Base-by-base conservation (phyloP, 2,329 filamentous ascomycete genomes). In the Penicillium sp. region DNA sequence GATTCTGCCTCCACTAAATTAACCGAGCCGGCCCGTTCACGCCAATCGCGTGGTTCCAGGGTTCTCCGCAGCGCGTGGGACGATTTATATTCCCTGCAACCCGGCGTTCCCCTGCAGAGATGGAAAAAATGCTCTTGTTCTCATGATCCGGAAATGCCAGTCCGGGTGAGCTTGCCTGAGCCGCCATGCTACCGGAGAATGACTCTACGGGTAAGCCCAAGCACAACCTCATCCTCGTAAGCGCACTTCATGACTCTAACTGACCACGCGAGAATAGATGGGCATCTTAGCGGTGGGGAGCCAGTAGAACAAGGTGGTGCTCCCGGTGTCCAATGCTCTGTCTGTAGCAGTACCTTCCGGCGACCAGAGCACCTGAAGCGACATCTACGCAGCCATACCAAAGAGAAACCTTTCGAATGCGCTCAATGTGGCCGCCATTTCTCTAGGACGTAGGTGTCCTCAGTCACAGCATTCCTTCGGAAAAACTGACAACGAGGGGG, bases 361-460 rank as follows among this genome's bases (percentile, higher is more conserved):
- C 64, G 73, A 53, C 70, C 69, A 7, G 73, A 75, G 52, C 72
- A 75, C 57, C 53, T 75, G 32, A 75, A 73, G 58, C 70, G 73
- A 20, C 72, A 75, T 58, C 52, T 73, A 41, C 70, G 70, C 46
- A 72, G 69, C 40, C 72, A 75, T 55, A 72, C 70, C 6, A 72
- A 73, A 39, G 69, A 72, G 50, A 72, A 72, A 46, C 69, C 70
- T 0, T 75, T 73, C 43, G 65, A 68, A 44, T 75, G 73, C 54
- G 49, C 54, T 12, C 68, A 70, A 46, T 76, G 73, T 58, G 68
- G 69, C n/a, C 73, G 73, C 18, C 64, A 70, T 41, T 75, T 76
- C 54, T 73, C 71, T 9, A 65, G 73, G 61, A 75, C 69, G 70
- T 72, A 72, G 47, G 67, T 56, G 13, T 20, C 21, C 18, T 17